phyloP scores from a whole-genome alignment of 441 rosid genomes.

The Kokia cookei region DNA sequence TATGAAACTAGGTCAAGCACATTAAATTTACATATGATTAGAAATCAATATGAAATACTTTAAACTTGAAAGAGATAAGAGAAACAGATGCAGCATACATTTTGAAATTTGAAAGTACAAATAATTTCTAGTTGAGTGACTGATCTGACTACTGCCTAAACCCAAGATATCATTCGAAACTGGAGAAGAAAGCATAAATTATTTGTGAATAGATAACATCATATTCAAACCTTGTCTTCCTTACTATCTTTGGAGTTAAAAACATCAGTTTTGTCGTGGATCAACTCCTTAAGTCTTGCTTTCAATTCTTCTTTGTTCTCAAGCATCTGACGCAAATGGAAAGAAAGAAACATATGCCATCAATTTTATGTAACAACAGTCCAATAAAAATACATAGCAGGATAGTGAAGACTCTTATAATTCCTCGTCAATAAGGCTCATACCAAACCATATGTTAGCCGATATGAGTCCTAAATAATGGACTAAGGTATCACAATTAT shows the following conservation, averaged over 20 bases:
- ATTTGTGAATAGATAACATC: background rate
- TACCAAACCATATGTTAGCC: conserved; percentile 41
- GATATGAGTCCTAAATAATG: conserved; percentile 38
- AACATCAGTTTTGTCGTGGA: conserved; percentile 67
- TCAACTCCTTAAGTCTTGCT: conserved; percentile 66
- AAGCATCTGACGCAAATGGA: conserved; percentile 30
- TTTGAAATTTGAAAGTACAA: background rate
- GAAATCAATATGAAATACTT: background rate
- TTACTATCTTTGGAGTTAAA: conserved; percentile 56
- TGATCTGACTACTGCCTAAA: background rate
- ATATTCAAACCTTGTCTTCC: conserved; percentile 71
- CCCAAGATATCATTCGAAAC: background rate
- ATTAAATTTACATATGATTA: background rate
- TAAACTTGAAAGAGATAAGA: background rate
- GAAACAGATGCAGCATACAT: background rate
- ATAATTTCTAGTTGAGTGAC: background rate
- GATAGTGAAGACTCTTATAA: conserved; percentile 25
- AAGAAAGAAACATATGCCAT: background rate
- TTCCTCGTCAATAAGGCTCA: conserved; percentile 47
- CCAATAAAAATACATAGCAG: conserved; percentile 8
- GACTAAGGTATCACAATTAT: conserved; percentile 45
- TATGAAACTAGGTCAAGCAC: background rate
- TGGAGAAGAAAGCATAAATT: background rate
- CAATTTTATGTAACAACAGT: background rate
- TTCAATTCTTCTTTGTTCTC: conserved; percentile 80